A percentile compares a stretch with the other conserved stretches of the same genome.
Evolutionary conservation across 2,329 filamentous ascomycete genomes (phyloP).

Genomic region (Orbilia brochopaga): DNA sequence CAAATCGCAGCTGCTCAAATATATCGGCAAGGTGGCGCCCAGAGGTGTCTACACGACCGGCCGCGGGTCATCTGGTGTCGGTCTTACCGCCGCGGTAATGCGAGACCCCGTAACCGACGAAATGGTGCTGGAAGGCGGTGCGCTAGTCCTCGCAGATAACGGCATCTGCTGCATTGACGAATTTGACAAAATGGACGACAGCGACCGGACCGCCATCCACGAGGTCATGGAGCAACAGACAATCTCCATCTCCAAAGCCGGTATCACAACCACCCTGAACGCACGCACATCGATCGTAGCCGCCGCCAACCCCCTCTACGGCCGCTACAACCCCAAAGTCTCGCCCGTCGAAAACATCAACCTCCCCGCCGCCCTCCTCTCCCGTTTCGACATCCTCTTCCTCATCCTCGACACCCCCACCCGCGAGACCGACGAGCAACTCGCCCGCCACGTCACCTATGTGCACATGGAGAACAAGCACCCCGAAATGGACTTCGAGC

Average conservation of each 20-base stretch:
- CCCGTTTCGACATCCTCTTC: slow-evolving; percentile 96
- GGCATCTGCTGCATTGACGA: slow-evolving; percentile 87
- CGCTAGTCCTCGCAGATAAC: slow-evolving; percentile 79
- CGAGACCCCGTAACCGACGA: slow-evolving; percentile 82
- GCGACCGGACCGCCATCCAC: slow-evolving; percentile 80
- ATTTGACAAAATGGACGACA: slow-evolving; percentile 89
- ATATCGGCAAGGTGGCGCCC: slow-evolving; percentile 96
- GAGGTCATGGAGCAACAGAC: slow-evolving; percentile 90
- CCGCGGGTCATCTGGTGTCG: slow-evolving; percentile 79
- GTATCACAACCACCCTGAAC: slow-evolving; percentile 89
- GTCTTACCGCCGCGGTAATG: slow-evolving; percentile 83
- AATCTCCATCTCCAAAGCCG: slow-evolving; percentile 79
- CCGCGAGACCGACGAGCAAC: slow-evolving; percentile 86
- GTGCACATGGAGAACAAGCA: slow-evolving; percentile 97
- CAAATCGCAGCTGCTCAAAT: slow-evolving; percentile 97
- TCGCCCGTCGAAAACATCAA: slow-evolving; percentile 99
- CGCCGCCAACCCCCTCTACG: slow-evolving; percentile 95
- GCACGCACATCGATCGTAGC: slow-evolving; percentile 94
- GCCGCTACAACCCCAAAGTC: slow-evolving; percentile 95
- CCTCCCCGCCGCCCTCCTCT: slow-evolving; percentile 92
- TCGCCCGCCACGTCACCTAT: slow-evolving; percentile 92
- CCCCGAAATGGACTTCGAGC: slow-evolving; percentile 69
- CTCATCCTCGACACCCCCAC: slow-evolving; percentile 92
- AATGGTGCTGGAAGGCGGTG: slow-evolving; percentile 82
- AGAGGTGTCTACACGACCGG: slow-evolving; percentile 85